Evolutionary conservation across 106 monocot genomes (phyloP).

Genomic region (Dendrobium huoshanense): DNA sequence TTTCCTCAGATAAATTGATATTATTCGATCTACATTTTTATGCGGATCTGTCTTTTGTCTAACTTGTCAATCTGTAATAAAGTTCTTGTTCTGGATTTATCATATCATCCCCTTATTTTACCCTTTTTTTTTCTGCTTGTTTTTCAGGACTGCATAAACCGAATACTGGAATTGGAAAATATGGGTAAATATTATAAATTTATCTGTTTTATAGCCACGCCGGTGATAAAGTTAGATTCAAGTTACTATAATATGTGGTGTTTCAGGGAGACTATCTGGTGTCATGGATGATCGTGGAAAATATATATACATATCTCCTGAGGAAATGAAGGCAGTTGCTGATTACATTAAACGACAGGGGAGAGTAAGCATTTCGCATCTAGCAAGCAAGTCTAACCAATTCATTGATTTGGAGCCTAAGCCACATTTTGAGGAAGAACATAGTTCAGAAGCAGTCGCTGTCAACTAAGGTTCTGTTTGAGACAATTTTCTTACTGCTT

Average conservation of each 20-base stretch:
- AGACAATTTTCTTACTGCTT: too few species aligned
- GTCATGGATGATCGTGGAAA: conserved; percentile 98
- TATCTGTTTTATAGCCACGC: background rate
- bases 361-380: conserved; percentile 83
- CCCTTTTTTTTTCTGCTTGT: background rate
- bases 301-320: conserved; percentile 85
- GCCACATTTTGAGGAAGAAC: conserved; percentile 33
- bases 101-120: background rate
- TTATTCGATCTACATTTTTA: too few species aligned
- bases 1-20: too few species aligned
- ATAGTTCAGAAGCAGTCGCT: conserved; percentile 24
- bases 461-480: background rate
- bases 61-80: too few species aligned
- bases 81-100: background rate
- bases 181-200: conserved; percentile 29
- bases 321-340: conserved; percentile 92
- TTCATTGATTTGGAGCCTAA: conserved; percentile 94
- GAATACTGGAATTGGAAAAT: conserved; percentile 61
- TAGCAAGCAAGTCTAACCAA: conserved; percentile 88
- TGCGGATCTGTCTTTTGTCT: too few species aligned
- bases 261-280: conserved; percentile 83
- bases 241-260: background rate
- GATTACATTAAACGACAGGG: conserved; percentile 84
- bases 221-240: background rate
- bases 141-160: conserved; percentile 87